A percentile compares a stretch with the other conserved stretches of the same genome.
Conservation (phyloP, 352 stramenopile species). For the Achlya hypogyna region DNA sequence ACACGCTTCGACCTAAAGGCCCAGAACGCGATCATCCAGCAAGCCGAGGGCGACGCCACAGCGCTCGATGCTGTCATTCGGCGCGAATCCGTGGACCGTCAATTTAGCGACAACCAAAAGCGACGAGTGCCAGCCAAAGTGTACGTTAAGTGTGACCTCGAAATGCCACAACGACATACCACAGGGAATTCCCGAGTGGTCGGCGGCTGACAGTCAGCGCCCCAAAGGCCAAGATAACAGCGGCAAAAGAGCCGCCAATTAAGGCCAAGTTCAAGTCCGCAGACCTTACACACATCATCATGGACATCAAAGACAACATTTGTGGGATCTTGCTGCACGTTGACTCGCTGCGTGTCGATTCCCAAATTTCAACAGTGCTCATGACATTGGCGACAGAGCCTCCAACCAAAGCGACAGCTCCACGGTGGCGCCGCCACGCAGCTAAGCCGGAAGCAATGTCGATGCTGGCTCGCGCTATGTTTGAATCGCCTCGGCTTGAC, state of each 20-base stretch:
- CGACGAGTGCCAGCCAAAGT: no score
- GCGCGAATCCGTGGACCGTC: slow-evolving; percentile 1
- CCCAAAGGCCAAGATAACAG: not conserved
- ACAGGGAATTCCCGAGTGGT: not conserved
- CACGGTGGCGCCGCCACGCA: not conserved
- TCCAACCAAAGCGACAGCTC: not conserved
- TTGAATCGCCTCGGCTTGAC: slow-evolving; percentile 28
- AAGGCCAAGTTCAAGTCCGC: slow-evolving; percentile 21
- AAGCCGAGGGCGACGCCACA: not conserved
- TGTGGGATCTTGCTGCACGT: slow-evolving; percentile 52
- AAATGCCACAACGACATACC: no score
- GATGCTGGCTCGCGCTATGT: not conserved
- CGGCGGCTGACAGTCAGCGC: not conserved
- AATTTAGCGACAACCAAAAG: not conserved
- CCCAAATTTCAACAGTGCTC: slow-evolving; percentile 50
- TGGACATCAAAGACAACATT: slow-evolving; percentile 73
- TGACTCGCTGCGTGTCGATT: slow-evolving; percentile 55
- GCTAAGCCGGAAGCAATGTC: slow-evolving; percentile 19
- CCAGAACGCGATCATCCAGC: slow-evolving; percentile 15
- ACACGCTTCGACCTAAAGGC: slow-evolving; percentile 10
- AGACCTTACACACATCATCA: slow-evolving; percentile 39
- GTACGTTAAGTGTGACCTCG: no score
- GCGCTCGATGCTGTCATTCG: not conserved
- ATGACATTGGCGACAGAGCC: not conserved
- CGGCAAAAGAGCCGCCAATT: not conserved